Evolutionary conservation across 768 basidiomycete genomes (phyloP).

Genomic region (Mycena rosella): DNA sequence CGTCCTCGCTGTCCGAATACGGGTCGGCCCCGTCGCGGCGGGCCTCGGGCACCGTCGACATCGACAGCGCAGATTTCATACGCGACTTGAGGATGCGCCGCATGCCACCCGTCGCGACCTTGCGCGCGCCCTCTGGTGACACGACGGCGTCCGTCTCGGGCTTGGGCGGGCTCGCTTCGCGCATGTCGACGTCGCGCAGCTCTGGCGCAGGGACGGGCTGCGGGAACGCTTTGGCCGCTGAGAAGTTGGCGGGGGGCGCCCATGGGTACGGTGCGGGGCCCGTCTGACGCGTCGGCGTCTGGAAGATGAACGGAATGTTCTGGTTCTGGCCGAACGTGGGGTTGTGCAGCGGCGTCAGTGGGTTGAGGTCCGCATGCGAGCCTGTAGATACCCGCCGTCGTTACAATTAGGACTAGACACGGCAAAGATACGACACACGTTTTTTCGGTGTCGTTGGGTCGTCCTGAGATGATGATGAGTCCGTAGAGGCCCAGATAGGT

Average conservation of each 20-base stretch:
- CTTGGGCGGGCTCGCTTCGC: slow-evolving; percentile 73
- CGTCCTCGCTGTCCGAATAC: slow-evolving; percentile 61
- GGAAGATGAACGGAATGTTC: slow-evolving; percentile 82
- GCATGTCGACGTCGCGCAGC: slow-evolving; percentile 80
- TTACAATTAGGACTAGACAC: slow-evolving; percentile 13
- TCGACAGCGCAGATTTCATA: slow-evolving; percentile 54
- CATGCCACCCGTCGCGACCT: slow-evolving; percentile 74
- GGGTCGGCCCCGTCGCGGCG: slow-evolving; percentile 55
- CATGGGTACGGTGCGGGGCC: slow-evolving; percentile 64
- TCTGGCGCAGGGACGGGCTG: slow-evolving; percentile 54
- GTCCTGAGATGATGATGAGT: slow-evolving; percentile 44
- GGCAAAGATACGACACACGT: slow-evolving; percentile 60
- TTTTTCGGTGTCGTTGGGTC: slow-evolving; percentile 72
- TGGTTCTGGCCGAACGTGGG: slow-evolving; percentile 75
- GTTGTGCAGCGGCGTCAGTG: slow-evolving; percentile 57
- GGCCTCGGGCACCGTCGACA: slow-evolving; percentile 46
- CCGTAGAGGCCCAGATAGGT: slow-evolving; percentile 66
- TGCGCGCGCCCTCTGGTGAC: slow-evolving; percentile 51
- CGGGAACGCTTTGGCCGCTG: slow-evolving; percentile 72
- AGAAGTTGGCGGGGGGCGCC: slow-evolving; percentile 73
- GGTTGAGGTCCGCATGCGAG: slow-evolving; percentile 57
- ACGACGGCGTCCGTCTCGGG: slow-evolving; percentile 47
- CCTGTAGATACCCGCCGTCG: slow-evolving; percentile 40
- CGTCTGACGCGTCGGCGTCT: slow-evolving; percentile 60
- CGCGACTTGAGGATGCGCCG: slow-evolving; percentile 75